Conservation (phyloP, 495 filamentous ascomycete genomes). For the Pseudomonodictys pantanalensis region DNA sequence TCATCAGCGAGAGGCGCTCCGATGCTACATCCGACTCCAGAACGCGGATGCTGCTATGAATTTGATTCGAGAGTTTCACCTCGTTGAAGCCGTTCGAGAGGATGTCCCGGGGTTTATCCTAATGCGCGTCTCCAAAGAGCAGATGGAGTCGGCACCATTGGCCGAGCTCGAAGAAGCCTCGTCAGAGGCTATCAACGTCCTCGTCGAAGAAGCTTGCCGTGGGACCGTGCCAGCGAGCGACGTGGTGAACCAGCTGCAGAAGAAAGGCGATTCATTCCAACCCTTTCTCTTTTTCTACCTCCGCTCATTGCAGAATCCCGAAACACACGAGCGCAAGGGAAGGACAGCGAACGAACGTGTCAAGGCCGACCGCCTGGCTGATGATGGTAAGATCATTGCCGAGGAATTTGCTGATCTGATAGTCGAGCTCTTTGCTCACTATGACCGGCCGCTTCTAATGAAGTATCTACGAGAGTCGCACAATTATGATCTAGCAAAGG, state of each 20-base stretch:
- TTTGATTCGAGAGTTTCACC: slow-evolving; percentile 75
- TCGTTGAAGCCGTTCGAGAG: slow-evolving; percentile 80
- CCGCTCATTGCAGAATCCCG: slow-evolving; percentile 75
- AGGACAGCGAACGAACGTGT: slow-evolving; percentile 40
- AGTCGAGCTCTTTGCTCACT: slow-evolving; percentile 78
- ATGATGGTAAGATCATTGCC: slow-evolving; percentile 71
- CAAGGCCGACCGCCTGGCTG: slow-evolving; percentile 35
- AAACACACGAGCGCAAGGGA: slow-evolving; percentile 49
- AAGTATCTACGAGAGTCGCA: slow-evolving; percentile 81
- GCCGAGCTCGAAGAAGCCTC: slow-evolving; percentile 73
- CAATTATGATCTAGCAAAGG: slow-evolving; percentile 78
- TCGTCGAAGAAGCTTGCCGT: slow-evolving; percentile 86
- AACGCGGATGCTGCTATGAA: slow-evolving; percentile 86
- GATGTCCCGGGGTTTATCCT: slow-evolving; percentile 87
- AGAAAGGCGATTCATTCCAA: slow-evolving; percentile 43
- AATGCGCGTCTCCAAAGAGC: slow-evolving; percentile 74
- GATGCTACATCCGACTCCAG: slow-evolving; percentile 83
- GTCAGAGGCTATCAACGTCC: slow-evolving; percentile 74
- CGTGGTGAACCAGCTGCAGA: slow-evolving; percentile 71
- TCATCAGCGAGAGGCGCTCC: slow-evolving; percentile 76
- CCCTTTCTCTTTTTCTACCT: slow-evolving; percentile 89
- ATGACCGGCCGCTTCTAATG: slow-evolving; percentile 76
- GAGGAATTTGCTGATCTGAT: slow-evolving; percentile 82
- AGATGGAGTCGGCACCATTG: slow-evolving; percentile 61
- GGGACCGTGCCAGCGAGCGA: slow-evolving; percentile 76